phyloP scores from a whole-genome alignment of 106 monocot genomes.

The Chionographis japonica region DNA sequence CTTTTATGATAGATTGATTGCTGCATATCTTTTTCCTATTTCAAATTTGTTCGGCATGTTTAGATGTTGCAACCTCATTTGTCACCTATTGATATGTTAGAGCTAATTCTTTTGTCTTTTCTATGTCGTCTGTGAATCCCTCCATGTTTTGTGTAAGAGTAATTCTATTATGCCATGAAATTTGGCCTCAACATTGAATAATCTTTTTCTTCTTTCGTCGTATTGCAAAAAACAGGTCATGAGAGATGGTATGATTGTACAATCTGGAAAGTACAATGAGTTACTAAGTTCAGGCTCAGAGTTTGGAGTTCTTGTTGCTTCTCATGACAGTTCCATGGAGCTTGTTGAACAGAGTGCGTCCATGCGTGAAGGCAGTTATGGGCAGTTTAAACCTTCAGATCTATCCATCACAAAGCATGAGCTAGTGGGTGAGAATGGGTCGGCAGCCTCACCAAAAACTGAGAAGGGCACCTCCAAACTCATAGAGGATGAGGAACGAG shows the following conservation, averaged over 20 bases:
- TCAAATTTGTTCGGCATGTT: no score
- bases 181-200: no score
- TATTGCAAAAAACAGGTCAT: conserved; percentile 27
- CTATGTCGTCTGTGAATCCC: no score
- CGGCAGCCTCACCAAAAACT: background rate
- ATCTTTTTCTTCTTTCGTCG: no score
- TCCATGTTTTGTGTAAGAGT: no score
- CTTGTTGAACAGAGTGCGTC: conserved; percentile 26
- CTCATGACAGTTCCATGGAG: conserved; percentile 46
- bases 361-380: background rate
- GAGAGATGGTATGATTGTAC: conserved; percentile 37
- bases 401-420: background rate
- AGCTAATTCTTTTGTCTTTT: no score
- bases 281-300: conserved; percentile 25
- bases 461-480: conserved; percentile 15
- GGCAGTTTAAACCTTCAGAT: conserved; percentile 11
- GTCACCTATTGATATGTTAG: no score
- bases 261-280: conserved; percentile 46
- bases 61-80: no score
- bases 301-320: conserved; percentile 37
- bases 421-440: conserved; percentile 8
- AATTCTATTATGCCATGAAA: no score
- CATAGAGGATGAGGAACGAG: conserved; percentile 22
- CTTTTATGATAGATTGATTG: no score
- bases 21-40: no score